phyloP scores from a whole-genome alignment of 306 rosid genomes.

The Mucuna pruriens region DNA sequence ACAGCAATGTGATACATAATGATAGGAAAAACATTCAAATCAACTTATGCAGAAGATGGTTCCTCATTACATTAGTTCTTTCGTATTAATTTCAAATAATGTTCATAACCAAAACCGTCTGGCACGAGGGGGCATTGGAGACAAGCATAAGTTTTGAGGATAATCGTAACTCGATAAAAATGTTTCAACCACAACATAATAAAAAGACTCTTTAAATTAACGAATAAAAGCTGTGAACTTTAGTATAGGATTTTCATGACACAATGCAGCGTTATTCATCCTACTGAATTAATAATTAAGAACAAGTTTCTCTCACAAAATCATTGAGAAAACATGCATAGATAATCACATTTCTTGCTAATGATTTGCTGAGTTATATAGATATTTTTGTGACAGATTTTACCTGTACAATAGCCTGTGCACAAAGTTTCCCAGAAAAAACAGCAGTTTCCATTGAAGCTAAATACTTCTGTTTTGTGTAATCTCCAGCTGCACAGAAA shows the following conservation, averaged over 20 bases:
- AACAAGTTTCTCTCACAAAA: background rate
- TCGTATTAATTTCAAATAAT: no score
- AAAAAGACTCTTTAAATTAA: background rate
- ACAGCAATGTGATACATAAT: constrained; percentile 17
- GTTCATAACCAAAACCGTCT: no score
- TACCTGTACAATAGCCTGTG: constrained; percentile 94
- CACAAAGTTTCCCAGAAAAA: constrained; percentile 92
- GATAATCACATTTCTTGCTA: constrained; percentile 16
- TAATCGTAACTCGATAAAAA: background rate
- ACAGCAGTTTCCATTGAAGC: constrained; percentile 99
- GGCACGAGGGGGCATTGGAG: background rate
- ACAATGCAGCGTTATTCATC: background rate
- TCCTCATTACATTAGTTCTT: background rate
- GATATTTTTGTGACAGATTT: constrained; percentile 22
- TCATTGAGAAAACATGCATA: background rate
- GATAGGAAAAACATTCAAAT: constrained; percentile 3
- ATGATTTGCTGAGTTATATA: constrained; percentile 15
- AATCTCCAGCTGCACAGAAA: constrained; percentile 91
- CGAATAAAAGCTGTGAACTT: background rate
- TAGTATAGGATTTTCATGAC: background rate
- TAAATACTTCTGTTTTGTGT: constrained; percentile 84
- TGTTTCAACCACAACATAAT: background rate
- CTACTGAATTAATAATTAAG: background rate
- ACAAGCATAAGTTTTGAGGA: background rate
- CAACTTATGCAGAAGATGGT: background rate